phyloP scores from a whole-genome alignment of 768 basidiomycete species.

The Kwoniella europaea region DNA sequence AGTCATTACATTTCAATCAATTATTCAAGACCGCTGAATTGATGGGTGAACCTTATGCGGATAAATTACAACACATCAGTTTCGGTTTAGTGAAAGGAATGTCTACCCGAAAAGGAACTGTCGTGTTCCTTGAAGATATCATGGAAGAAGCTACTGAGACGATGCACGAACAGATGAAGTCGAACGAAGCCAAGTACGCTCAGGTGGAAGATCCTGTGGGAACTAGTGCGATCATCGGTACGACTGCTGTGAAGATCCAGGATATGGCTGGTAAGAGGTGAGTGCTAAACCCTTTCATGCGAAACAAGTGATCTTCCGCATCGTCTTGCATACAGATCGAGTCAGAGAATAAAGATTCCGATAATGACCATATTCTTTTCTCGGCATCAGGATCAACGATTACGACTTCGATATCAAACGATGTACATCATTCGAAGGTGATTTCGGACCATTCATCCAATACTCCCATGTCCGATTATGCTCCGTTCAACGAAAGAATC shows the following conservation, averaged over 20 bases:
- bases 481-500: slow-evolving; percentile 90
- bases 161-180: slow-evolving; percentile 97
- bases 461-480: slow-evolving; percentile 93
- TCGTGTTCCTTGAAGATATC: slow-evolving; percentile 89
- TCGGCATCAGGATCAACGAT: slow-evolving; percentile 78
- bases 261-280: slow-evolving; percentile 94
- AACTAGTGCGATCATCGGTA: slow-evolving; percentile 81
- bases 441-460: slow-evolving; percentile 81
- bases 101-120: slow-evolving; percentile 83
- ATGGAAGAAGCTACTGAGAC: slow-evolving; percentile 76
- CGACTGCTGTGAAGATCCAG: slow-evolving; percentile 96
- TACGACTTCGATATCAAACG: slow-evolving; percentile 94
- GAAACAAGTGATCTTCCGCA: background rate
- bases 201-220: slow-evolving; percentile 84
- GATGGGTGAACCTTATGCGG: slow-evolving; percentile 88
- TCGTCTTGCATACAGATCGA: background rate
- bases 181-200: slow-evolving; percentile 89
- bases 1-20: slow-evolving; percentile 84
- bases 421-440: slow-evolving; percentile 94
- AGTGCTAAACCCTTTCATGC: slow-evolving; percentile 32
- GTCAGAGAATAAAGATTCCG: background rate
- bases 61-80: slow-evolving; percentile 81
- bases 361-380: background rate
- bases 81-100: slow-evolving; percentile 81
- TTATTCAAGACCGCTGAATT: slow-evolving; percentile 91